These are phyloP conservation scores for Ottelia alismoides DNA, from an alignment of 106 monocot genomes.

Conservation along the genomic window DNA sequence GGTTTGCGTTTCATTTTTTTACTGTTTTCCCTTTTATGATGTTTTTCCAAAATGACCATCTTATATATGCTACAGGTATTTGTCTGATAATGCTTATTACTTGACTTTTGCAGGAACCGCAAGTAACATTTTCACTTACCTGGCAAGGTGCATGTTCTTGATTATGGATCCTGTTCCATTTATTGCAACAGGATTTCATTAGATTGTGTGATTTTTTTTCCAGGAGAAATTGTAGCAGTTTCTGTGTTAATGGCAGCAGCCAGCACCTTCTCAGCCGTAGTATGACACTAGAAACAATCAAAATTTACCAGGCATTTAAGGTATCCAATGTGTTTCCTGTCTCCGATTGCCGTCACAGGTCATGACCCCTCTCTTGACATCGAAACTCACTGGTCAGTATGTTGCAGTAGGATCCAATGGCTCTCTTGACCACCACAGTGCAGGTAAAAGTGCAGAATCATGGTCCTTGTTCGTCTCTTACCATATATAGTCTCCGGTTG, in stretches of 20 bases:
- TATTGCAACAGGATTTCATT: neutral
- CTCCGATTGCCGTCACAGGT: constrained; percentile 22
- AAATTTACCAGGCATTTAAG: neutral
- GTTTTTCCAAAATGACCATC: too few relatives aligned
- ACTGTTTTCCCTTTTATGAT: too few relatives aligned
- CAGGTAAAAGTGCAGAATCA: too few relatives aligned
- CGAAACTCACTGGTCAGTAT: constrained; percentile 88
- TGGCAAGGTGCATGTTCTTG: constrained; percentile 44
- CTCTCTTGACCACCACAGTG: constrained; percentile 70
- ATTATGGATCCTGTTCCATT: neutral
- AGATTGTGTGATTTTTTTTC: neutral
- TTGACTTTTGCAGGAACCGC: constrained; percentile 80
- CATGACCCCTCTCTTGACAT: constrained; percentile 80
- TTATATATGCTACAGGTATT: too few relatives aligned
- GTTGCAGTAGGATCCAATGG: constrained; percentile 85
- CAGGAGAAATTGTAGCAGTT: constrained; percentile 78
- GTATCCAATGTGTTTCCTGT: neutral
- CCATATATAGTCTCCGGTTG: neutral
- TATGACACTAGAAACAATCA: constrained; percentile 9
- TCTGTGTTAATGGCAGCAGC: constrained; percentile 90
- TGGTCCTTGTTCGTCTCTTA: too few relatives aligned
- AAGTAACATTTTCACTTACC: constrained; percentile 91
- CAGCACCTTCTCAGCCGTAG: constrained; percentile 79
- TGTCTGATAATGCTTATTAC: too few relatives aligned
- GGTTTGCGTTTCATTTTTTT: too few relatives aligned